Conservation (phyloP, 805 yeast genomes). For the Allodekkera sacchari region DNA sequence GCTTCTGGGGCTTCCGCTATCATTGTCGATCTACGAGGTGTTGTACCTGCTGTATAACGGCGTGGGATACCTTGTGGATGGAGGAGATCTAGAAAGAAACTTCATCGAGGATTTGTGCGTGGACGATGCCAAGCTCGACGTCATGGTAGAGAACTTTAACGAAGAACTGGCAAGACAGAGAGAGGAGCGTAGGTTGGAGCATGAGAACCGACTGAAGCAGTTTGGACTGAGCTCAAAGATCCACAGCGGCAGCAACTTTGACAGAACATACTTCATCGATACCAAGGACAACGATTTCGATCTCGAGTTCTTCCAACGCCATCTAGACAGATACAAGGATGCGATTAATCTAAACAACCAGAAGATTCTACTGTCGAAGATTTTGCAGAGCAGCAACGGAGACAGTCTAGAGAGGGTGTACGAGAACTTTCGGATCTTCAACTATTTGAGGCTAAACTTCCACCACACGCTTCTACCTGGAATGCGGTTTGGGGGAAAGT, state of each 20-base stretch:
- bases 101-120: slow-evolving; percentile 3
- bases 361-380: slow-evolving; percentile 1
- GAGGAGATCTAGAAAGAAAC: slow-evolving; percentile 1
- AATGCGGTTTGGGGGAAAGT: slow-evolving; percentile 81
- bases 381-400: slow-evolving; percentile 2
- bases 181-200: slow-evolving; percentile 5
- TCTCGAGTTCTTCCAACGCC: too few species aligned
- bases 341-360: neutral
- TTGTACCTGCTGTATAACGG: slow-evolving; percentile 43
- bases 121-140: slow-evolving; percentile 2
- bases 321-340: too few species aligned
- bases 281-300: too few species aligned
- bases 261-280: too few species aligned
- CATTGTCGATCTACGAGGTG: slow-evolving; percentile 65
- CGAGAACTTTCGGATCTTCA: slow-evolving; percentile 14
- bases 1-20: slow-evolving; percentile 78
- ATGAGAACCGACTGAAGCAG: slow-evolving; percentile 5
- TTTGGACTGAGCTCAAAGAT: slow-evolving; percentile 1
- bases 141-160: slow-evolving; percentile 2
- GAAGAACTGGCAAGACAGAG: slow-evolving; percentile 6
- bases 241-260: too few species aligned
- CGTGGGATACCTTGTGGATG: slow-evolving; percentile 10
- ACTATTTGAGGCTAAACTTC: slow-evolving; percentile 10
- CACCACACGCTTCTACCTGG: slow-evolving; percentile 68
- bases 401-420: slow-evolving; percentile 7